Conservation (phyloP, 108 stramenopile genomes). For the Skeletonema grethae region DNA sequence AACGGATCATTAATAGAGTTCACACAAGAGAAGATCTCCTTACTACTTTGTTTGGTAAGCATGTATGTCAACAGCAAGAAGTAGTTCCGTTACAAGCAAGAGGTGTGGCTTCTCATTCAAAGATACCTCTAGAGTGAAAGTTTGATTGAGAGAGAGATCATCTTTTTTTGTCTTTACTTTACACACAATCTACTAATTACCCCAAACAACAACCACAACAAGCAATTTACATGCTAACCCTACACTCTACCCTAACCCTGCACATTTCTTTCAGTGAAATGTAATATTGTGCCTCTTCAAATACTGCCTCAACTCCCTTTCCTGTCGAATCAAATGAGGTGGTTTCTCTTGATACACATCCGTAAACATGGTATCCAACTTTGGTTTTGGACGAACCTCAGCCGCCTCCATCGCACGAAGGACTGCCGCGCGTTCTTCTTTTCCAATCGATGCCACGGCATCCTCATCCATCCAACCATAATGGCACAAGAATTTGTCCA, state of each 20-base stretch:
- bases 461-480: constrained; percentile 75
- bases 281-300: constrained; percentile 58
- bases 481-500: constrained; percentile 71
- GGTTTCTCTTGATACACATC: constrained; percentile 96
- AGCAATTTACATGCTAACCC: not conserved
- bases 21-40: no score
- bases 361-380: constrained; percentile 79
- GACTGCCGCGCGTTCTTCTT: constrained; percentile 81
- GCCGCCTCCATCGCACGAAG: constrained; percentile 87
- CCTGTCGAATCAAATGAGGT: constrained; percentile 81
- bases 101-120: no score
- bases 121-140: no score
- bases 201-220: not conserved
- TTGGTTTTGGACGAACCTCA: constrained; percentile 82
- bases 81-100: no score
- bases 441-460: constrained; percentile 53
- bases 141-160: not conserved
- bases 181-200: not conserved
- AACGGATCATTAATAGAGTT: no score
- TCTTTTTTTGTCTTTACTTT: not conserved
- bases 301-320: constrained; percentile 67
- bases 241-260: no score
- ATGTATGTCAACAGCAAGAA: no score
- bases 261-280: not conserved
- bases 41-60: no score